Base-by-base conservation (phyloP, 768 basidiomycete genomes). In the Calocybe cyanea region DNA sequence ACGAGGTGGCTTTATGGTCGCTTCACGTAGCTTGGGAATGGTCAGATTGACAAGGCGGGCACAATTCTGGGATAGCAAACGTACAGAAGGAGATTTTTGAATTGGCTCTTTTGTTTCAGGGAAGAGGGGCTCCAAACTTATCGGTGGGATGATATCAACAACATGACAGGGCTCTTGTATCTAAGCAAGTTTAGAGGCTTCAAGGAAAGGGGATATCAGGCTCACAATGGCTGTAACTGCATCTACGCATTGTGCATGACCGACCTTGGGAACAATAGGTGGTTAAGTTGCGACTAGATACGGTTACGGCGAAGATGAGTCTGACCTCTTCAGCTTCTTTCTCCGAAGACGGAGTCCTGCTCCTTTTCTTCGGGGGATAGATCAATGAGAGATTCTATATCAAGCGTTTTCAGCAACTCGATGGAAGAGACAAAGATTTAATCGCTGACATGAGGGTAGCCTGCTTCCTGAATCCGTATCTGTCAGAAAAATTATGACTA, bases 351-450 rank as follows among this genome's bases (percentile, higher is more conserved):
- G 72, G 72, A 28, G 73, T 75, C 58, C 55, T 69, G 58, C 63
- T 74, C 49, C 71, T 50, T 51, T 63, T 63, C 44, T 58, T 59
- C 3, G 61, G 56, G 46, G 75, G 73, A 51, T 77, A 76, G 44
- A 76, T 72, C 43, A 72, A 63, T 2, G 65, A 60, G n/a, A 75
- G 65, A 45, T 77, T 76, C 75, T 77, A 48, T 17, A 38, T n/a
- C 17, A 52, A 20, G 23, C 24, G 19, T 35, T 23, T 32, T 42
- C 15, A 46, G 37, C 25, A 39, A 35, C 24, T 13, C 46, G 7
- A 48, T 43, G 14, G 14, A 25, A 35, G 3, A 36, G 20, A 34
- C 11, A 28, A 37, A 10, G 13, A 33, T 32, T 48, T 21, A 30
- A 33, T 43, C 20, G 46, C 67, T 56, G 43, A 77, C 75, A 58